phyloP scores from a whole-genome alignment of 2,329 filamentous ascomycete genomes.

The Aspergillus spinulosporus region DNA sequence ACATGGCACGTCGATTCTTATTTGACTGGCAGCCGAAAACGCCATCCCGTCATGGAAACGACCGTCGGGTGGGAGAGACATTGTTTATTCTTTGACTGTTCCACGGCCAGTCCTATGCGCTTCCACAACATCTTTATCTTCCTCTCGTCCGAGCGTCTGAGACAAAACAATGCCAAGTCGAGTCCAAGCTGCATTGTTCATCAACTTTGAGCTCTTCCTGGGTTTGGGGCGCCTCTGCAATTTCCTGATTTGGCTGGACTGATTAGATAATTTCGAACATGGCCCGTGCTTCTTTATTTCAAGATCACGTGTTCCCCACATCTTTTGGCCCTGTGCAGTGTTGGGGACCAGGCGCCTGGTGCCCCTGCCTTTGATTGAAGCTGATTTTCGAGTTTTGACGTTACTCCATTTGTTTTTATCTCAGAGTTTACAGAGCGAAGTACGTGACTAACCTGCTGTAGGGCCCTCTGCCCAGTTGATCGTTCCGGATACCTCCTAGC shows the following conservation, averaged over 20 bases:
- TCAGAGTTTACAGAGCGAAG: neutral
- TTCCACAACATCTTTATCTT: neutral
- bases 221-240: slow-evolving; percentile 4
- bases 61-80: neutral
- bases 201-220: slow-evolving; percentile 13
- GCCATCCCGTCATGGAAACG: slow-evolving; percentile 5
- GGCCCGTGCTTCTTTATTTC: slow-evolving; percentile 23
- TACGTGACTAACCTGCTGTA: slow-evolving; percentile 46
- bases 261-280: slow-evolving; percentile 22
- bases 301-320: slow-evolving; percentile 29
- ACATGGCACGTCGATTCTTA: neutral
- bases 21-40: neutral
- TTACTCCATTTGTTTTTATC: neutral
- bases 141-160: neutral
- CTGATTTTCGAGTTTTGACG: neutral
- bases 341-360: neutral
- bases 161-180: slow-evolving; percentile 10
- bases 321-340: slow-evolving; percentile 14
- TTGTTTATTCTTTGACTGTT: neutral
- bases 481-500: slow-evolving; percentile 28
- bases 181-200: slow-evolving; percentile 6
- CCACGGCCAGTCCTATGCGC: neutral
- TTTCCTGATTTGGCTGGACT: slow-evolving; percentile 16
- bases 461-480: slow-evolving; percentile 23
- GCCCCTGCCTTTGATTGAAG: slow-evolving; percentile 6